Conservation (phyloP, 2,329 filamentous ascomycete genomes). For the Botrytis paeoniae region DNA sequence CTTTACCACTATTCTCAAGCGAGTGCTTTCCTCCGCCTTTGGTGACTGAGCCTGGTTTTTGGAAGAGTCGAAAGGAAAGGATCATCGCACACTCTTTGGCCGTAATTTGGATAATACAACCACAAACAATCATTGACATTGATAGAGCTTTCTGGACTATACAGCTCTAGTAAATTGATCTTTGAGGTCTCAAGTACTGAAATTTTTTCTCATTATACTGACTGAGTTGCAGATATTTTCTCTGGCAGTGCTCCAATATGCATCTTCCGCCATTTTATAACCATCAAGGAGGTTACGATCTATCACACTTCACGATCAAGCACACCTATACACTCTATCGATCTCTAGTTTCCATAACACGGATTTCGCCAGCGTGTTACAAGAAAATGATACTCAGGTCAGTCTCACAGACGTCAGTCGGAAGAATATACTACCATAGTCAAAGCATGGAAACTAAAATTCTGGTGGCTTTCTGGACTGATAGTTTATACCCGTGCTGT, state of each 20-base stretch:
- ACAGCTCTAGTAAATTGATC: not conserved
- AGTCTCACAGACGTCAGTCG: not conserved
- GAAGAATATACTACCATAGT: not conserved
- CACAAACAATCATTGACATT: not conserved
- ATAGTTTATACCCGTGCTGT: slow-evolving; percentile 23
- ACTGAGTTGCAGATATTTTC: not conserved
- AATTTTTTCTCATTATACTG: too few relatives aligned
- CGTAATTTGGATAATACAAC: not conserved
- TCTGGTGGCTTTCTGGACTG: slow-evolving; percentile 6
- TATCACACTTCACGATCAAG: not conserved
- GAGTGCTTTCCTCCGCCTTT: not conserved
- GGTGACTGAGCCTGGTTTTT: too few relatives aligned
- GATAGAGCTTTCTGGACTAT: not conserved
- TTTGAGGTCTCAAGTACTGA: not conserved
- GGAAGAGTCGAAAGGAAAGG: too few relatives aligned
- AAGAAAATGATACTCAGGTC: not conserved
- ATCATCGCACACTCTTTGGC: too few relatives aligned
- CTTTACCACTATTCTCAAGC: not conserved
- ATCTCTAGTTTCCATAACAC: not conserved
- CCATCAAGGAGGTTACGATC: not conserved
- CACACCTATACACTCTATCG: not conserved
- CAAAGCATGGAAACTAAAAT: not conserved
- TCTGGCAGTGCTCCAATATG: not conserved
- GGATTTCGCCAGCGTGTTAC: too few relatives aligned
- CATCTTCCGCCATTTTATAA: not conserved